Evolutionary conservation across 768 basidiomycete species (phyloP).

Genomic region (Nevesoporus exiguus): DNA sequence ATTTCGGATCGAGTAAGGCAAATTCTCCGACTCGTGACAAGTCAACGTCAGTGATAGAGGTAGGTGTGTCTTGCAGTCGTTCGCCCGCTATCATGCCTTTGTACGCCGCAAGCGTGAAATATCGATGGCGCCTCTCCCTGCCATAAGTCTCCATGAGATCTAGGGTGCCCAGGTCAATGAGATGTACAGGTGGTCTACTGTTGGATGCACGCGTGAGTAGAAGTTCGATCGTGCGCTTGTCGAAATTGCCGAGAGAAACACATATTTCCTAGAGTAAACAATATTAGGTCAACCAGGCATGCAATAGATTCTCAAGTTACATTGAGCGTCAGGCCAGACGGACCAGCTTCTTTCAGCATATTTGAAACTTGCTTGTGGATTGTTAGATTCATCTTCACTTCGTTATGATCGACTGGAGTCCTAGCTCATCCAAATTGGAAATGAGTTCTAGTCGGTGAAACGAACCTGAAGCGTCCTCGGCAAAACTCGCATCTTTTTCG

Average conservation of each 20-base stretch:
- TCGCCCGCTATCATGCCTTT: constrained; percentile 59
- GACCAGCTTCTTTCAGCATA: constrained; percentile 64
- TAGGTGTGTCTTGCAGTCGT: constrained; percentile 52
- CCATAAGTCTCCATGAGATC: constrained; percentile 79
- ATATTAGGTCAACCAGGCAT: constrained; percentile 3
- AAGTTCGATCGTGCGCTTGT: constrained; percentile 82
- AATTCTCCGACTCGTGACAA: constrained; percentile 55
- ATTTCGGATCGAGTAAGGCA: constrained; percentile 35
- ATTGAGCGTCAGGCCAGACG: constrained; percentile 67
- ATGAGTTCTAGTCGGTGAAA: background rate
- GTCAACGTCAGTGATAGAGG: constrained; percentile 45
- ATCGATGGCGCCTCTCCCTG: constrained; percentile 82
- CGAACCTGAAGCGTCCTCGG: constrained; percentile 34
- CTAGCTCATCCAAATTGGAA: background rate
- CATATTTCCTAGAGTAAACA: constrained; percentile 54
- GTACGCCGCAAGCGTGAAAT: constrained; percentile 74
- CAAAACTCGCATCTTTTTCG: constrained; percentile 31
- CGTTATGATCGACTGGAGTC: constrained; percentile 34
- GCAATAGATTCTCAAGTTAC: constrained; percentile 35
- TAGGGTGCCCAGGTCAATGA: constrained; percentile 66
- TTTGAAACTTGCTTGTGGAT: constrained; percentile 81
- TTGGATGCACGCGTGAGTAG: constrained; percentile 67
- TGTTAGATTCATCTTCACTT: constrained; percentile 57
- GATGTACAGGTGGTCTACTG: constrained; percentile 61
- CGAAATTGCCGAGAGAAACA: constrained; percentile 59